Conservation (phyloP, 768 basidiomycete species). For the Russula griseocarnosa region DNA sequence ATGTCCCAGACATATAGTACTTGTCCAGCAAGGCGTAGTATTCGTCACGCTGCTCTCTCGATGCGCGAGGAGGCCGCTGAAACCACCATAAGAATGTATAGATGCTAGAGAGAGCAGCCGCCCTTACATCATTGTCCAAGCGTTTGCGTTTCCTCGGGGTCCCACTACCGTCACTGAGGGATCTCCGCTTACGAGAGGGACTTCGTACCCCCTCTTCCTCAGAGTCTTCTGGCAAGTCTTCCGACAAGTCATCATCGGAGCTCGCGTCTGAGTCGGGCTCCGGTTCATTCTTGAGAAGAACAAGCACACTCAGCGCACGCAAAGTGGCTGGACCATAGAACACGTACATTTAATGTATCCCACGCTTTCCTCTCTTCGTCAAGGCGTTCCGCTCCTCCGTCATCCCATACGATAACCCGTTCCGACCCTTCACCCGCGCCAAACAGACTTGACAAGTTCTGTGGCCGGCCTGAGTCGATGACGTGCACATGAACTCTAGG, state of each 20-base stretch:
- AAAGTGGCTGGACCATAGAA: too few relatives aligned
- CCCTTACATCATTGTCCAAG: slow-evolving; percentile 42
- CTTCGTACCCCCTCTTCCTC: slow-evolving; percentile 42
- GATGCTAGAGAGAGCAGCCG: slow-evolving; percentile 16
- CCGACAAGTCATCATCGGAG: slow-evolving; percentile 44
- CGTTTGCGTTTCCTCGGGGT: slow-evolving; percentile 36
- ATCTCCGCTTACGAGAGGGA: slow-evolving; percentile 53
- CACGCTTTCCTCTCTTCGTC: slow-evolving; percentile 73
- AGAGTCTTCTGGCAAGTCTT: slow-evolving; percentile 44
- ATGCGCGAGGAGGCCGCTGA: slow-evolving; percentile 54
- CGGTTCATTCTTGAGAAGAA: slow-evolving; percentile 64
- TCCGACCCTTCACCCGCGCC: slow-evolving; percentile 61
- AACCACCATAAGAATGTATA: slow-evolving; percentile 5
- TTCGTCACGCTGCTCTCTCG: slow-evolving; percentile 64
- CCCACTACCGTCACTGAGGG: slow-evolving; percentile 21
- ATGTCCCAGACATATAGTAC: slow-evolving; percentile 82
- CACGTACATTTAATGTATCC: slow-evolving; percentile 73
- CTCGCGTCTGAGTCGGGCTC: slow-evolving; percentile 64
- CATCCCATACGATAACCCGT: slow-evolving; percentile 88
- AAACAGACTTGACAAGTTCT: slow-evolving; percentile 85
- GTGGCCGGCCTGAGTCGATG: slow-evolving; percentile 90
- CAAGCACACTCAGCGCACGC: not conserved
- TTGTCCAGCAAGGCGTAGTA: slow-evolving; percentile 65
- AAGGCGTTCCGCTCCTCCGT: slow-evolving; percentile 71
- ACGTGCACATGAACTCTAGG: slow-evolving; percentile 73